Evolutionary conservation across 306 rosid genomes (phyloP).

Genomic region (Cyamopsis tetragonoloba): DNA sequence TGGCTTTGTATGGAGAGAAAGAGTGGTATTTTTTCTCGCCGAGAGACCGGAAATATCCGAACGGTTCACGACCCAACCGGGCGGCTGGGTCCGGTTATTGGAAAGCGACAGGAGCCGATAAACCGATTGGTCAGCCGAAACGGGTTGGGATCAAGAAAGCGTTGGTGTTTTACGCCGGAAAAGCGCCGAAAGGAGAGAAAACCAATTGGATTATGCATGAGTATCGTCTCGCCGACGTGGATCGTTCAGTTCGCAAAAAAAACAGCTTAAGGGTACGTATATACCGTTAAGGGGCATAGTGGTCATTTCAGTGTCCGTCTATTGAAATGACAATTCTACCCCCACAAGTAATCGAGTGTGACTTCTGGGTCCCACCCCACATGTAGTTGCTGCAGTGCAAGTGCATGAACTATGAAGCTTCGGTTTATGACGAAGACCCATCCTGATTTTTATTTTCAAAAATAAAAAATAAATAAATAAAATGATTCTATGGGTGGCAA

Average conservation of each 20-base stretch:
- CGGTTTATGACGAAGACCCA: not conserved
- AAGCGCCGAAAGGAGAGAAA: constrained; percentile 72
- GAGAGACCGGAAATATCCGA: constrained; percentile 67
- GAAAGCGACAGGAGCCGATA: constrained; percentile 85
- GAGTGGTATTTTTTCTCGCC: constrained; percentile 84
- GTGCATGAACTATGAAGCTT: not conserved
- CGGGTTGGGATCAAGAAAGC: constrained; percentile 77
- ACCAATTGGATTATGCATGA: constrained; percentile 92
- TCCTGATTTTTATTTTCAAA: not conserved
- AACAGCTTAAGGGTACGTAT: constrained; percentile 58
- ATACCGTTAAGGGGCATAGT: not conserved
- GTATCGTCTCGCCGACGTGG: constrained; percentile 72
- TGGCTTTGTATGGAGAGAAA: constrained; percentile 63
- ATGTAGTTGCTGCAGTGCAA: not conserved
- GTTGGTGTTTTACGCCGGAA: constrained; percentile 68
- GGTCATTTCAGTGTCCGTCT: not conserved
- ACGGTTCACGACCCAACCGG: constrained; percentile 79
- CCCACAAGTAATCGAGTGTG: not conserved
- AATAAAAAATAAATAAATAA: too few relatives aligned
- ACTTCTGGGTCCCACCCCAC: not conserved
- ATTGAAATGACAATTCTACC: not conserved
- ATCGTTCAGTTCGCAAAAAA: constrained; percentile 59
- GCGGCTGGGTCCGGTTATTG: constrained; percentile 75
- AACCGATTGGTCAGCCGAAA: constrained; percentile 65
- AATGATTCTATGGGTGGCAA: too few relatives aligned